Evolutionary conservation across 2,329 filamentous ascomycete species (phyloP), one percentile per base, ranked within the genome.

Genomic region (Pestalotiopsis sp.): DNA sequence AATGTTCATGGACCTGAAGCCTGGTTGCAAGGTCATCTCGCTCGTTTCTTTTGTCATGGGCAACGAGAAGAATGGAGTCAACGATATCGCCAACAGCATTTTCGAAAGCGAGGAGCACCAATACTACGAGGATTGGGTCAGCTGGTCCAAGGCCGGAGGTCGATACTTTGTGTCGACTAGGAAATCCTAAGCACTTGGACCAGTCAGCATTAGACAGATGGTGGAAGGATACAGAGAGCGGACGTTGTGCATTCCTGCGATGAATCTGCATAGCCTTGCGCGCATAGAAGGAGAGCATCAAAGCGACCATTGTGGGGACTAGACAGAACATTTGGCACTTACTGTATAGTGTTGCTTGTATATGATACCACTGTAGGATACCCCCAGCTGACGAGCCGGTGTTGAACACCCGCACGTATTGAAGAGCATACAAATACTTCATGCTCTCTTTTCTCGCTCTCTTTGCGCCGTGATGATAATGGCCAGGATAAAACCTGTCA

Each of bases 1-100:
- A 74, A 93, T 97, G 83, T 98, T 99, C 76, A 84, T 99, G 70
- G 96, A 99, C 76, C 84, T 98, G 71, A 98, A 98, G 81, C 87
- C 93, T 67, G 95, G 95, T 2, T 95, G 93, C 80, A 92, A 92
- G 79, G 92, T 99, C 68, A 92, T 98, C 57, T 97, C 94, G 65
- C 86, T 99, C 69, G 97, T 96, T 82, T 94, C 92, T 1, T 99
- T 99, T 78, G 93, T 96, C 14, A 90, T 93, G 58, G 90, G 92
- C 63, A 90, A 91, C 72, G 69, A 70, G 63, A 92, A 94, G 78
- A 92, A 92, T 74, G 92, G 94, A 75, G 86, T 92, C 76, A 89
- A 90, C 73, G 92, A 97, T 73, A 93, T 95, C 65, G 92, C 66
- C 14, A 78, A 73, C 73, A 96, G 94, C 72, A 89, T 97, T 69